Base-by-base conservation (phyloP, 345 rosid species). In the Linum lewisii region DNA sequence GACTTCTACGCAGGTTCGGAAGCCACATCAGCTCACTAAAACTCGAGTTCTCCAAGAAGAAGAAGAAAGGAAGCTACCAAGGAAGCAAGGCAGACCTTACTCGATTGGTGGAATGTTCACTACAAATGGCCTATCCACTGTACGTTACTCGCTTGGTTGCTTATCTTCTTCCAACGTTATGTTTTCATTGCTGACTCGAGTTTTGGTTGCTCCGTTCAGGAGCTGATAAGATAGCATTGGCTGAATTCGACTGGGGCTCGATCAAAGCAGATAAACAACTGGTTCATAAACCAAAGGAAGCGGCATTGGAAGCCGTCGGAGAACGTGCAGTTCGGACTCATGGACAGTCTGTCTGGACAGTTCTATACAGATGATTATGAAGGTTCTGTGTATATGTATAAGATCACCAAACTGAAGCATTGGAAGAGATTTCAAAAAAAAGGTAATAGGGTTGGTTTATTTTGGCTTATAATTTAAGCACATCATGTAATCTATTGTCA, bases 41-140 rank as follows among this genome's bases (percentile, higher is more conserved):
- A 60, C 57, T 59, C 6, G 75, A 72, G 45, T 72, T 72, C 51
- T 72, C 75, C 21, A 72, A 66, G 71, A 72, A 72, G 38, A 72
- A 66, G 55, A 72, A 72, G 71, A 72, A 63, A 50, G 75, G 19
- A 72, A 72, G 54, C 63, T 72, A 20, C 75, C 75, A 0, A 72
- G 37, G 71, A 72, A 63, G 71, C 75, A 23, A 72, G 75, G 38
- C 71, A 72, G 63, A 47, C 68, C 53, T 59, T 72, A 7, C 65
- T 72, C 8, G 64, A 67, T 6, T 72, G 75, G 75, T 72, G 71
- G 75, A 63, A 72, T 25, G 58, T 54, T 66, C 75, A 72, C 54
- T 54, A 66, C 50, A 72, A 72, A 66, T 72, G 75, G 75, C 75
- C 42, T 72, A 72, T 24, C 75, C 24, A 72, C 75, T 36, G 75